These are phyloP conservation scores for Begonia fuchsioides DNA, from an alignment of 306 rosid genomes.

Conservation along the genomic window DNA sequence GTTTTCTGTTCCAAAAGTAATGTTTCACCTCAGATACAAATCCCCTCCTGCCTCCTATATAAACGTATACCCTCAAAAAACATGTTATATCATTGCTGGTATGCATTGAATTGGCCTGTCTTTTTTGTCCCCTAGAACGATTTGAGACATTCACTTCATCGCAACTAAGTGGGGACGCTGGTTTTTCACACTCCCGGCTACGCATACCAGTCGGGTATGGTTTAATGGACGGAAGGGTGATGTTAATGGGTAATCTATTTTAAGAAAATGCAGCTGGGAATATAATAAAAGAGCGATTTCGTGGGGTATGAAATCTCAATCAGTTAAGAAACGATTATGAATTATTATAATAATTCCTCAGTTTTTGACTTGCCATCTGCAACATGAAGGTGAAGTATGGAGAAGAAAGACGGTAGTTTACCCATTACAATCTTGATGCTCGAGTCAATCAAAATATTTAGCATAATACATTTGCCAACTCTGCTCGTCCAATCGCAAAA, in stretches of 20 bases:
- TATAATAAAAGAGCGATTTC: constrained; percentile 32
- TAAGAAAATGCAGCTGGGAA: constrained; percentile 20
- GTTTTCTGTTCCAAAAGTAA: neutral
- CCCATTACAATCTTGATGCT: constrained; percentile 4
- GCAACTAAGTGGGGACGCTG: no score
- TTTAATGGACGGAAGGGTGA: constrained; percentile 19
- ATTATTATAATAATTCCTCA: constrained; percentile 5
- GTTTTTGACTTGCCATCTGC: constrained; percentile 5
- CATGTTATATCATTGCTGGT: no score
- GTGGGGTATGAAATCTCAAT: constrained; percentile 67
- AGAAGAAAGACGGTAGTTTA: neutral
- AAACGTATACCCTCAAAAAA: no score
- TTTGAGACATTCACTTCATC: no score
- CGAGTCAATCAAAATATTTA: no score
- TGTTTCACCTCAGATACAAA: no score
- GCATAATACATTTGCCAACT: no score
- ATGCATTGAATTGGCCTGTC: no score
- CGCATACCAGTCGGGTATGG: constrained; percentile 9
- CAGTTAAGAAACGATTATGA: constrained; percentile 38
- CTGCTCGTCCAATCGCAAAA: no score
- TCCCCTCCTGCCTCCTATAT: no score
- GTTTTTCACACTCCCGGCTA: constrained; percentile 14
- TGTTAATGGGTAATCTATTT: constrained; percentile 28
- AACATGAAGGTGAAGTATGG: neutral
- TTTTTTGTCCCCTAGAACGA: neutral